These are phyloP conservation scores for Globisporangium solare DNA, from an alignment of 352 stramenopile species.

Conservation along the genomic window DNA sequence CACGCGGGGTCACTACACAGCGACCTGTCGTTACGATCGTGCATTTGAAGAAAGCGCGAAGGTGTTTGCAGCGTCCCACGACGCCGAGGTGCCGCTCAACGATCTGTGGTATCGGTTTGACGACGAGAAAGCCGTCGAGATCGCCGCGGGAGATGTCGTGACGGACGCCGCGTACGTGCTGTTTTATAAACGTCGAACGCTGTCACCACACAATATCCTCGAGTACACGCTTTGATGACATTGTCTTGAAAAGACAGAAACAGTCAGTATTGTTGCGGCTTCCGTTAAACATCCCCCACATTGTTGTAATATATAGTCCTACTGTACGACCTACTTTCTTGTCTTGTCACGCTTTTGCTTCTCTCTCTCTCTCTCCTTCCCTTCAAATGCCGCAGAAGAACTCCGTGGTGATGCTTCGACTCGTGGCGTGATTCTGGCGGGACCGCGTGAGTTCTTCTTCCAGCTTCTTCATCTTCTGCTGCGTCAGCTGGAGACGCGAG, in stretches of 20 bases:
- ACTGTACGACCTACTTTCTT: conserved; percentile 4
- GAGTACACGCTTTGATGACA: conserved; percentile 42
- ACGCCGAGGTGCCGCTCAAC: conserved; percentile 36
- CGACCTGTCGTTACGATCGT: conserved; percentile 70
- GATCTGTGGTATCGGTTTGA: conserved; percentile 83
- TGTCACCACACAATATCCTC: conserved; percentile 70
- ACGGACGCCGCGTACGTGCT: conserved; percentile 89
- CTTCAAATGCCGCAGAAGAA: conserved; percentile 66
- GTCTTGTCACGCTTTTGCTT: neutral
- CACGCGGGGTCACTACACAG: conserved; percentile 94
- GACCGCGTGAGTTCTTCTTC: conserved; percentile 56
- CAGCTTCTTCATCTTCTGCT: conserved; percentile 49
- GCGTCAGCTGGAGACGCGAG: conserved; percentile 39
- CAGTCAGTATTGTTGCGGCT: neutral
- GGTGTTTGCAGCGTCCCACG: conserved; percentile 34
- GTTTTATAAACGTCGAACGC: conserved; percentile 85
- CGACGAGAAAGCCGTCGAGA: conserved; percentile 77
- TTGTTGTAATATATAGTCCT: neutral
- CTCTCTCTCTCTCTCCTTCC: neutral
- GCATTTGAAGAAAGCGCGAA: conserved; percentile 56
- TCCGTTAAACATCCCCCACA: neutral
- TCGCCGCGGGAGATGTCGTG: conserved; percentile 62
- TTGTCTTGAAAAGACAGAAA: neutral
- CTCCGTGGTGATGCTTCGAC: conserved; percentile 47
- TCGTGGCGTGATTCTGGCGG: conserved; percentile 36